Evolutionary conservation across 257 asterid species (phyloP), one percentile per base, ranked within the genome.

Genomic region (Eucommia ulmoides): DNA sequence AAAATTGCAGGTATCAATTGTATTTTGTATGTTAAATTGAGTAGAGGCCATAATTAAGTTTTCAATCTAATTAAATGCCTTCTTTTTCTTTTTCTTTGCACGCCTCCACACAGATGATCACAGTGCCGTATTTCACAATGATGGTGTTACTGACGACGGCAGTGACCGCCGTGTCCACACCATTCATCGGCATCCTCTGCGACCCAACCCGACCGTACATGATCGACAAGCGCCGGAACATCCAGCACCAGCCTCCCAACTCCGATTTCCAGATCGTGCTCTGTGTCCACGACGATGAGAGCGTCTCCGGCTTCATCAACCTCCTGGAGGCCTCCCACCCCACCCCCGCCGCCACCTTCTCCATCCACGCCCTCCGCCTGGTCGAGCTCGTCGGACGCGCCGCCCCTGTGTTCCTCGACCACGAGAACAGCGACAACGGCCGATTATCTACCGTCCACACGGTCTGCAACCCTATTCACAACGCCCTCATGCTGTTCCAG

Each of bases 341-440:
- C 33, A 69, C 75, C 0, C 24, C 20, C 2, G 54, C 38, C 51
- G 63, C 65, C 44, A 81, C 92, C 20, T 63, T 79, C 65, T 47
- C 59, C 1, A 68, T 88, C 53, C 53, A 74, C 12, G 85, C 88
- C 19, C 52, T 85, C 45, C 73, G 71, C 65, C 73, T 77, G 9
- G 20, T 69, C 3, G 92, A 85, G 70, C 83, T 85, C 12, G 58
- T 73, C 3, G 94, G 80, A 2, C 76, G 78, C 16, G 85, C 92
- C 45, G 48, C 65, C 24, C 82, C 94, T 0, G 60, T 75, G 41
- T 75, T 79, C 55, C 71, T 85, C 8, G 77, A 85, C 58, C 3
- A 10, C 15, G 11, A 15, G 15, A 35, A 35, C 44, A 68, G 68
- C n/a, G 66, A 64, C 2, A 18, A 50, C 0, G n/a, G n/a, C n/a